Conservation (phyloP, 306 rosid species). For the Fagus crenata region DNA sequence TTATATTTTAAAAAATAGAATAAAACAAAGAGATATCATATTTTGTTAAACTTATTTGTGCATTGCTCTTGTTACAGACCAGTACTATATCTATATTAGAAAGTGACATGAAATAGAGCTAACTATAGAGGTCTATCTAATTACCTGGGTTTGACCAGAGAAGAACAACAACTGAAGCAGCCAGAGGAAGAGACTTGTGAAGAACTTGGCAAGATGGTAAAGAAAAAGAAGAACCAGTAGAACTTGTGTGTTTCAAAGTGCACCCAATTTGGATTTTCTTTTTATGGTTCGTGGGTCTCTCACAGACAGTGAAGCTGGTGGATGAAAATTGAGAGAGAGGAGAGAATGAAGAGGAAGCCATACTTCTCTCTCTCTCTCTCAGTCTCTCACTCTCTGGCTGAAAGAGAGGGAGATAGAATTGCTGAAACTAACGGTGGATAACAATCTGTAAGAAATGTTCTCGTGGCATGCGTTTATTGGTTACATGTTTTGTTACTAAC, state of each 20-base stretch:
- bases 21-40: too few species aligned
- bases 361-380: constrained; percentile 37
- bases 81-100: neutral
- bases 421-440: constrained; percentile 32
- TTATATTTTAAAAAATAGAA: too few species aligned
- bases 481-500: neutral
- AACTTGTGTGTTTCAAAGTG: constrained; percentile 13
- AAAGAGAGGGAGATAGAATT: constrained; percentile 31
- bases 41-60: too few species aligned
- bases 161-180: constrained; percentile 72
- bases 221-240: constrained; percentile 33
- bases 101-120: neutral
- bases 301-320: constrained; percentile 20
- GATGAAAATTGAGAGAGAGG: constrained; percentile 45
- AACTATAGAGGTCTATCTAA: neutral
- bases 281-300: constrained; percentile 28
- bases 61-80: too few species aligned
- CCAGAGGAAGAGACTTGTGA: constrained; percentile 64
- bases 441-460: neutral
- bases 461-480: neutral
- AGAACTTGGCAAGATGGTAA: constrained; percentile 32
- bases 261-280: constrained; percentile 32
- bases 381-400: neutral
- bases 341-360: constrained; percentile 60
- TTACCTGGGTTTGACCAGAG: constrained; percentile 75